phyloP scores from a whole-genome alignment of 2,329 filamentous ascomycete genomes.

The Neopestalotiopsis rosae region DNA sequence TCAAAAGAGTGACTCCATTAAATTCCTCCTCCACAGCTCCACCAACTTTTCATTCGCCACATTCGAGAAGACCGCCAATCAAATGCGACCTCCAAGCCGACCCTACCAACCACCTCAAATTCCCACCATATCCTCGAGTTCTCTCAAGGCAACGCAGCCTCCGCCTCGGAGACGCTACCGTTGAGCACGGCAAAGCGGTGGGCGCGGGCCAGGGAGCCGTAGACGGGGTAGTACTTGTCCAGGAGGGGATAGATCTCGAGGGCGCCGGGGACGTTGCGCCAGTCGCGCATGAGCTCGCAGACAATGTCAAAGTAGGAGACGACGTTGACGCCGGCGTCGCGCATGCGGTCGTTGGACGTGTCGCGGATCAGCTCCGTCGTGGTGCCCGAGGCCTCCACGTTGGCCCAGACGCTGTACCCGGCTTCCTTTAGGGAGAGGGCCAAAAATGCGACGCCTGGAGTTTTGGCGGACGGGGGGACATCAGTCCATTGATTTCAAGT shows the following conservation, averaged over 20 bases:
- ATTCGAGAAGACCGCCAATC: neutral
- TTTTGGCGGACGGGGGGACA: no score
- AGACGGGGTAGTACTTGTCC: slow-evolving; percentile 68
- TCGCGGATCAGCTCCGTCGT: slow-evolving; percentile 65
- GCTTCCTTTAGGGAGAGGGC: slow-evolving; percentile 73
- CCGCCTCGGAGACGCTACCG: slow-evolving; percentile 60
- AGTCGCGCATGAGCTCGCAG: slow-evolving; percentile 74
- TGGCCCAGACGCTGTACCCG: slow-evolving; percentile 76
- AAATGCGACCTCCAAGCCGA: no score
- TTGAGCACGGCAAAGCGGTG: slow-evolving; percentile 66
- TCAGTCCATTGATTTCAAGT: no score
- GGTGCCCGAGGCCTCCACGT: slow-evolving; percentile 74
- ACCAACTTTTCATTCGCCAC: neutral
- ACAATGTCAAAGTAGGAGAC: slow-evolving; percentile 68
- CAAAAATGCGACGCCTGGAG: slow-evolving; percentile 66
- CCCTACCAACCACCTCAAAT: neutral
- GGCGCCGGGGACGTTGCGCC: slow-evolving; percentile 61
- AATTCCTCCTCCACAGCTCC: neutral
- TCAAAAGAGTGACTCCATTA: neutral
- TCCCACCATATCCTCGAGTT: neutral
- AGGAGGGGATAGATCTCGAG: slow-evolving; percentile 66
- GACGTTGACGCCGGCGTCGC: slow-evolving; percentile 68
- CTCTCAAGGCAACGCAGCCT: slow-evolving; percentile 41
- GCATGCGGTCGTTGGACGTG: slow-evolving; percentile 71
- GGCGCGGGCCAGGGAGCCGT: slow-evolving; percentile 65